A percentile compares a stretch with the other conserved stretches of the same genome.
Evolutionary conservation across 1,284 basidiomycete species (phyloP).

Genomic region (Austroboletus niveus): DNA sequence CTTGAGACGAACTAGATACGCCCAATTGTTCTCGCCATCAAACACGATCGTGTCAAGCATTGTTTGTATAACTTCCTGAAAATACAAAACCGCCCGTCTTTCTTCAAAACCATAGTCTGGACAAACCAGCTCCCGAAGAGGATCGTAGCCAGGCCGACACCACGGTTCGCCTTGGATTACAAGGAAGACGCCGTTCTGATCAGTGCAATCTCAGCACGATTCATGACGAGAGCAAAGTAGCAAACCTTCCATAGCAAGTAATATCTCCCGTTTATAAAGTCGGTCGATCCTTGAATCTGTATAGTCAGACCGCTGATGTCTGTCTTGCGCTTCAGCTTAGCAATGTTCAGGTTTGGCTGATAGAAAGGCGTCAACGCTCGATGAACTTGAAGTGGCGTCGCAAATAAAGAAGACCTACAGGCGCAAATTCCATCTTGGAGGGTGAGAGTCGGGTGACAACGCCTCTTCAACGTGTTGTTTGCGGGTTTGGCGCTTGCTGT

Average conservation of each 20-base stretch:
- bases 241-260: conserved; percentile 32
- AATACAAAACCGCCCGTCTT: conserved; percentile 19
- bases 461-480: conserved; percentile 24
- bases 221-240: neutral
- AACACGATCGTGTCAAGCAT: conserved; percentile 41
- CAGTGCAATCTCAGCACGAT: conserved; percentile 8
- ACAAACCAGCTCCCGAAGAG: neutral
- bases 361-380: neutral
- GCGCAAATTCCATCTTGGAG: conserved; percentile 27
- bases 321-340: conserved; percentile 25
- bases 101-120: conserved; percentile 14
- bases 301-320: conserved; percentile 28
- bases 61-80: conserved; percentile 36
- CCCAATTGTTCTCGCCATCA: conserved; percentile 43
- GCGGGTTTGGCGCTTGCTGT: neutral
- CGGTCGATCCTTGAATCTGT: conserved; percentile 10
- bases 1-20: conserved; percentile 36
- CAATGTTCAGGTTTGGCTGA: conserved; percentile 19
- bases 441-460: neutral
- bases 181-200: conserved; percentile 35
- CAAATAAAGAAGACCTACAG: conserved; percentile 27
- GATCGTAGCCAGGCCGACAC: conserved; percentile 14
- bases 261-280: conserved; percentile 18
- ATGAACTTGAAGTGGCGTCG: neutral
- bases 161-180: conserved; percentile 40